A percentile compares a stretch with the other conserved stretches of the same genome.
Evolutionary conservation across 2,329 filamentous ascomycete genomes (phyloP).

Genomic region (Allantophomopsis cytisporea): DNA sequence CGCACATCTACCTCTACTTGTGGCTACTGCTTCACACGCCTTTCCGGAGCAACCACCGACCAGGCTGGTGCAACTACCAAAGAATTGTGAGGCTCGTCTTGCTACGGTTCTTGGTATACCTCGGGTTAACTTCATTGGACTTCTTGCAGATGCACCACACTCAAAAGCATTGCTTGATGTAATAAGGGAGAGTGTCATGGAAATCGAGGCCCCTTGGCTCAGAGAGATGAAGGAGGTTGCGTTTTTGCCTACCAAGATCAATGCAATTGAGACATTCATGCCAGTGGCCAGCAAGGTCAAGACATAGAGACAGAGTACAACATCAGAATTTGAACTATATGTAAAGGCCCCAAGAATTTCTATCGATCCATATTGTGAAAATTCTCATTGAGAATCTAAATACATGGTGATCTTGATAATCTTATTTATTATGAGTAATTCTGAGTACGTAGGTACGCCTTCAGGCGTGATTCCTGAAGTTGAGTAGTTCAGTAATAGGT

Average conservation of each 20-base stretch:
- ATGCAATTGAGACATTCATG: slow-evolving; percentile 23
- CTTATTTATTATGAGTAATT: no score
- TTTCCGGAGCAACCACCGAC: slow-evolving; percentile 25
- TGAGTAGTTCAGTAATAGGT: no score
- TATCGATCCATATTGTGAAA: no score
- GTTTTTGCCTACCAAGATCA: slow-evolving; percentile 33
- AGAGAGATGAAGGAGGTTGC: slow-evolving; percentile 24
- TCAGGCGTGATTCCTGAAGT: no score
- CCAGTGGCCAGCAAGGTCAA: background rate
- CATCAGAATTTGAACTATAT: no score
- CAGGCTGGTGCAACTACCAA: slow-evolving; percentile 49
- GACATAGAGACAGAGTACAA: no score
- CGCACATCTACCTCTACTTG: slow-evolving; percentile 43
- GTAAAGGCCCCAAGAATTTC: no score
- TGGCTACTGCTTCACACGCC: slow-evolving; percentile 32
- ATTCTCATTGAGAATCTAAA: no score
- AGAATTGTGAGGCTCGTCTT: slow-evolving; percentile 41
- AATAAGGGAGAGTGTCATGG: slow-evolving; percentile 34
- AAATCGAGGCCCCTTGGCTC: slow-evolving; percentile 42
- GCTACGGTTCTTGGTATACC: slow-evolving; percentile 44
- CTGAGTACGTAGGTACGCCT: no score
- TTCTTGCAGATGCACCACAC: slow-evolving; percentile 41
- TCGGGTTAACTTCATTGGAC: slow-evolving; percentile 49
- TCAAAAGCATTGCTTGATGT: slow-evolving; percentile 42
- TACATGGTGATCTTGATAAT: no score